These are phyloP conservation scores for Gossypium schwendimanii DNA, from an alignment of 441 rosid genomes.

Conservation along the genomic window DNA sequence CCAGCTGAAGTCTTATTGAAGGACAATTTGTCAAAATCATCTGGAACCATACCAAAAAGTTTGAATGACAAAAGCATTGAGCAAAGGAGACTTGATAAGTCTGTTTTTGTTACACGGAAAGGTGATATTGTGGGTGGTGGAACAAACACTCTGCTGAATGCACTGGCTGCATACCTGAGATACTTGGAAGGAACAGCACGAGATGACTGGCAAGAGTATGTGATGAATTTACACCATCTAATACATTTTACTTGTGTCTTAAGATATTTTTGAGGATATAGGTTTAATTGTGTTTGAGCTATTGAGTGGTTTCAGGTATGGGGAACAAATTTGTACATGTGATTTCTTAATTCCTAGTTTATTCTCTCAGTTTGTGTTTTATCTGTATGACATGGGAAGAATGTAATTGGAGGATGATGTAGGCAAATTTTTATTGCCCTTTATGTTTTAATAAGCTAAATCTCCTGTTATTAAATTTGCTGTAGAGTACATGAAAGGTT, in stretches of 20 bases:
- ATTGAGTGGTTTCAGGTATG: not conserved
- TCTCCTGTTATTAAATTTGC: slow-evolving; percentile 19
- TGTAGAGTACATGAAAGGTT: slow-evolving; percentile 64
- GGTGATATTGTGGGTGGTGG: slow-evolving; percentile 71
- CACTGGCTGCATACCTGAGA: slow-evolving; percentile 73
- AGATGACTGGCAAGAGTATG: slow-evolving; percentile 89
- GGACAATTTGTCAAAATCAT: slow-evolving; percentile 27
- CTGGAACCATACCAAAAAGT: slow-evolving; percentile 16
- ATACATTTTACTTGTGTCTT: slow-evolving; percentile 5
- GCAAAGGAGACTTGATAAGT: slow-evolving; percentile 37
- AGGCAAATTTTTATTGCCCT: not conserved
- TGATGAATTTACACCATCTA: slow-evolving; percentile 18
- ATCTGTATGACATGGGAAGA: not conserved
- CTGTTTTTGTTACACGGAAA: slow-evolving; percentile 53
- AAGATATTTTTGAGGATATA: not conserved
- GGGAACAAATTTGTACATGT: not conserved
- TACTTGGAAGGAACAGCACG: slow-evolving; percentile 79
- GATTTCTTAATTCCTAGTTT: not conserved
- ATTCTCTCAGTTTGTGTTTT: not conserved
- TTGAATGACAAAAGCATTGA: slow-evolving; percentile 17
- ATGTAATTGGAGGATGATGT: not conserved
- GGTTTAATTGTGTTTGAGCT: not conserved
- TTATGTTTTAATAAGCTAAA: not conserved
- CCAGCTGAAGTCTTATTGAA: slow-evolving; percentile 46
- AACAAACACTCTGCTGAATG: slow-evolving; percentile 48